Evolutionary conservation across 129 eudicot species (phyloP).

Genomic region (Tagetes patula): DNA sequence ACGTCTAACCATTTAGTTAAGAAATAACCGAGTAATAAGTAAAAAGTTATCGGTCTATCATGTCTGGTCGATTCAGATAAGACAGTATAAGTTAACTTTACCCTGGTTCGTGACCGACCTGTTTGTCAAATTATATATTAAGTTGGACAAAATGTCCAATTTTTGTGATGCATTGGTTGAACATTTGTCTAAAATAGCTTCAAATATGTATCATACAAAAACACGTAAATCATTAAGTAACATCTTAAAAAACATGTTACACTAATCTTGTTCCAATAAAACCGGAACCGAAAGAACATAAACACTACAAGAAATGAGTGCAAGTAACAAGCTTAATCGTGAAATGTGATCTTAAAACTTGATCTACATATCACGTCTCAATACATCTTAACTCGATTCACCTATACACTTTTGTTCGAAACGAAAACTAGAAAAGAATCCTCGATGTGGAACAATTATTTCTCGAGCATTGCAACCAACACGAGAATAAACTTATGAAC

Average conservation of each 20-base stretch:
- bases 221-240: not conserved
- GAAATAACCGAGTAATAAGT: too few species aligned
- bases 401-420: not conserved
- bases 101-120: too few species aligned
- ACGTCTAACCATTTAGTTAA: too few species aligned
- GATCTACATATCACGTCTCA: conserved; percentile 1
- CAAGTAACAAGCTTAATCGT: not conserved
- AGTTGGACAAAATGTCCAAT: too few species aligned
- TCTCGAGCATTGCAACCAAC: conserved; percentile 75
- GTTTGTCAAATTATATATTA: not conserved
- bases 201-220: not conserved
- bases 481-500: conserved; percentile 52
- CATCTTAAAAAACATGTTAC: not conserved
- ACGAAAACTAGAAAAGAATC: conserved; percentile 23
- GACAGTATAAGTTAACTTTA: too few species aligned
- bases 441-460: conserved; percentile 40
- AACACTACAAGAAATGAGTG: not conserved
- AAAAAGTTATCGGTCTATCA: too few species aligned
- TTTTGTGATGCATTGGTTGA: too few species aligned
- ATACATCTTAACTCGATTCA: not conserved
- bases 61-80: too few species aligned
- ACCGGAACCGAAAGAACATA: not conserved
- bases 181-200: not conserved
- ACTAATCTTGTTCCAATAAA: conserved; percentile 1
- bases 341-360: conserved; percentile 4